A percentile compares a stretch with the other conserved stretches of the same genome.
These are phyloP conservation scores for Cordyceps pruinosa DNA, from an alignment of 2,329 filamentous ascomycete species.

Conservation along the genomic window DNA sequence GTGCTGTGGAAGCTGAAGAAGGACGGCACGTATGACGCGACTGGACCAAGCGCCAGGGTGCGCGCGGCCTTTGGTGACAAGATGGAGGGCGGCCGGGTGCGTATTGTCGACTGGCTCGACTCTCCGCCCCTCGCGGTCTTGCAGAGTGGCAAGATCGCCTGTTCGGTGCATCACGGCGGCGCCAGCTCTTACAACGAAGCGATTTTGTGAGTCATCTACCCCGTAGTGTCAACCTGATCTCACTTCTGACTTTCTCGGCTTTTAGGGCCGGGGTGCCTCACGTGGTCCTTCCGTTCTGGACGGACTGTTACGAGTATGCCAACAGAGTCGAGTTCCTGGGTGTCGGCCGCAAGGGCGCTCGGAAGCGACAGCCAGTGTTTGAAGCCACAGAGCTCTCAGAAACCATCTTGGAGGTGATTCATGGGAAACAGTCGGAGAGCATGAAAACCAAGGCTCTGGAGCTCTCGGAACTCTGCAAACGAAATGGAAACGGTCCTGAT, in stretches of 20 bases:
- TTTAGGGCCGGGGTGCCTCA: slow-evolving; percentile 39
- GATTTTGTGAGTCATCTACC: slow-evolving; percentile 23
- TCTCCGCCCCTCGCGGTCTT: slow-evolving; percentile 32
- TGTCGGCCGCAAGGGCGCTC: slow-evolving; percentile 29
- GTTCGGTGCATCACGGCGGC: slow-evolving; percentile 40
- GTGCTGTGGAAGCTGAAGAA: slow-evolving; percentile 30
- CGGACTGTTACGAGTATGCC: slow-evolving; percentile 41
- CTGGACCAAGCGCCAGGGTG: slow-evolving; percentile 12
- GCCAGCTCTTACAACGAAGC: slow-evolving; percentile 37
- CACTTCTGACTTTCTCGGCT: background rate
- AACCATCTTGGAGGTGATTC: slow-evolving; percentile 16
- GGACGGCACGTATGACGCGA: slow-evolving; percentile 13
- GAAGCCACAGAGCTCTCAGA: slow-evolving; percentile 16
- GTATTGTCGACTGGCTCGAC: slow-evolving; percentile 34
- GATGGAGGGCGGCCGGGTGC: slow-evolving; percentile 25
- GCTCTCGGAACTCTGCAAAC: slow-evolving; percentile 11
- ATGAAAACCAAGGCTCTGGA: slow-evolving; percentile 14
- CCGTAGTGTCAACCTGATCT: background rate
- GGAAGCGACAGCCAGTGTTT: slow-evolving; percentile 20
- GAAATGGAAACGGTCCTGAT: slow-evolving; percentile 19
- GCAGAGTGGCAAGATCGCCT: slow-evolving; percentile 30
- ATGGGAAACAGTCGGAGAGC: slow-evolving; percentile 3
- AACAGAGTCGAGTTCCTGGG: slow-evolving; percentile 36
- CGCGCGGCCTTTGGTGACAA: slow-evolving; percentile 20
- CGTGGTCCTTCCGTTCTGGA: slow-evolving; percentile 37